Percentiles rank a stretch among this genome's conserved stretches.
Conservation (phyloP, 2,329 filamentous ascomycete species). For the Aspergillus sp. region DNA sequence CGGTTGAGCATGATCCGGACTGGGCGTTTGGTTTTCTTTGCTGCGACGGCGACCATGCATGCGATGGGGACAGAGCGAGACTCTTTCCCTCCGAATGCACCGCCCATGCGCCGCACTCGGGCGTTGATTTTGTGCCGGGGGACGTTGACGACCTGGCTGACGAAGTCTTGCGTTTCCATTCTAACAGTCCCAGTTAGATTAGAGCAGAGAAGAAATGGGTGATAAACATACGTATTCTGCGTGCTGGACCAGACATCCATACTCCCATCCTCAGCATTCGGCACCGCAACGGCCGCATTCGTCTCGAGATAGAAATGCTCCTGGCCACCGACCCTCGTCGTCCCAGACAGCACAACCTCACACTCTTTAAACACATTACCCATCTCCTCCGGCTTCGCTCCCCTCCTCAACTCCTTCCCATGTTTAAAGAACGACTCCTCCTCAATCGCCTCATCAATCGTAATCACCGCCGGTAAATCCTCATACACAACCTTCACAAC, state of each 20-base stretch:
- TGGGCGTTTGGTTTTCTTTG: constrained; percentile 77
- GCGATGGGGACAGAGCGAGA: constrained; percentile 81
- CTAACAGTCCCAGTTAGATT: constrained; percentile 24
- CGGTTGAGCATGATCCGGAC: constrained; percentile 95
- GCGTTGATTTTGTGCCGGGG: constrained; percentile 78
- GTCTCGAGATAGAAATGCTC: constrained; percentile 98
- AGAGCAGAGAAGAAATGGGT: no score
- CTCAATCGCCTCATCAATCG: constrained; percentile 93
- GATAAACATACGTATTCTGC: constrained; percentile 66
- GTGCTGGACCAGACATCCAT: constrained; percentile 93
- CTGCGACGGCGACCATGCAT: constrained; percentile 79
- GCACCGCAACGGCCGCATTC: constrained; percentile 78
- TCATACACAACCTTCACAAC: constrained; percentile 89
- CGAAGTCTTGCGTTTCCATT: constrained; percentile 80
- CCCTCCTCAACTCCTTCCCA: constrained; percentile 75
- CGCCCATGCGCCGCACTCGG: constrained; percentile 86
- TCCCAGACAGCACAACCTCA: constrained; percentile 48
- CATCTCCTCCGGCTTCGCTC: constrained; percentile 65
- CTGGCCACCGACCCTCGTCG: constrained; percentile 87
- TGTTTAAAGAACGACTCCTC: constrained; percentile 84
- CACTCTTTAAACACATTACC: constrained; percentile 72
- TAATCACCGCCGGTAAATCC: constrained; percentile 83
- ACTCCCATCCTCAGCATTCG: constrained; percentile 88
- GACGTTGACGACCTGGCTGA: constrained; percentile 72
- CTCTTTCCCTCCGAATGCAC: constrained; percentile 96